Evolutionary conservation across 2,329 filamentous ascomycete species (phyloP).

Genomic region (Apiospora phragmitis): DNA sequence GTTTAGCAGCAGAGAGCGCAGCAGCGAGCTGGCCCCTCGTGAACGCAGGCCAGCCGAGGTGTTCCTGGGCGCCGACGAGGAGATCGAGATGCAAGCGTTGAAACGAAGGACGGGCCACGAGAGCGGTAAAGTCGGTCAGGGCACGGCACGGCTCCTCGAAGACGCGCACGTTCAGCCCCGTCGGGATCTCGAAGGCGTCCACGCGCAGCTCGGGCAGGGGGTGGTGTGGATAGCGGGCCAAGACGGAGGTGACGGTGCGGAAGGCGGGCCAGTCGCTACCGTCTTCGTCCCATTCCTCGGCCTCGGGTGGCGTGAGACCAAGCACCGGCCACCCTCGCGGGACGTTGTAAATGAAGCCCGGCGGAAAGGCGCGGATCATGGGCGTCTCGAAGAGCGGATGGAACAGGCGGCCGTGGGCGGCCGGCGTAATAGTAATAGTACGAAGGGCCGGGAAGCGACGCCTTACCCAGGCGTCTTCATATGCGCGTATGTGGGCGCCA

Average conservation of each 20-base stretch:
- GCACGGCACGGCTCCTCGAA: constrained; percentile 29
- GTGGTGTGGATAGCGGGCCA: constrained; percentile 16
- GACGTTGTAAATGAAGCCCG: constrained; percentile 40
- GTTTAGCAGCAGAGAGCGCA: constrained; percentile 19
- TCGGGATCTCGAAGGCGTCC: constrained; percentile 29
- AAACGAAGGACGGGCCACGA: constrained; percentile 29
- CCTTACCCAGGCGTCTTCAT: constrained; percentile 31
- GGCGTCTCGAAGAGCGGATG: constrained; percentile 41
- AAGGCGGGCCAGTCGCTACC: constrained; percentile 34
- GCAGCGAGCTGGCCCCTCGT: constrained; percentile 20
- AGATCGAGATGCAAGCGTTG: constrained; percentile 29
- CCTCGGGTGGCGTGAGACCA: neutral
- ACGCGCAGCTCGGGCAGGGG: constrained; percentile 36
- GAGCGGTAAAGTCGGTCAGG: constrained; percentile 23
- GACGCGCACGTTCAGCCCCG: constrained; percentile 32
- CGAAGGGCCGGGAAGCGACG: constrained; percentile 35
- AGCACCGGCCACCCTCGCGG: constrained; percentile 32
- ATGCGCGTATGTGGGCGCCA: constrained; percentile 29
- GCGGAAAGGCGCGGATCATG: constrained; percentile 40
- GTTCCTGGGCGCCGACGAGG: constrained; percentile 14
- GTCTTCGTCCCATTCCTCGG: constrained; percentile 15
- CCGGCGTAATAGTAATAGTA: constrained; percentile 39
- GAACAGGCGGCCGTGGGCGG: constrained; percentile 37
- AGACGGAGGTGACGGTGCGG: constrained; percentile 27
- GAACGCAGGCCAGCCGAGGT: constrained; percentile 15